phyloP scores from a whole-genome alignment of 805 yeast species.

The Phaffomyces thermotolerans region DNA sequence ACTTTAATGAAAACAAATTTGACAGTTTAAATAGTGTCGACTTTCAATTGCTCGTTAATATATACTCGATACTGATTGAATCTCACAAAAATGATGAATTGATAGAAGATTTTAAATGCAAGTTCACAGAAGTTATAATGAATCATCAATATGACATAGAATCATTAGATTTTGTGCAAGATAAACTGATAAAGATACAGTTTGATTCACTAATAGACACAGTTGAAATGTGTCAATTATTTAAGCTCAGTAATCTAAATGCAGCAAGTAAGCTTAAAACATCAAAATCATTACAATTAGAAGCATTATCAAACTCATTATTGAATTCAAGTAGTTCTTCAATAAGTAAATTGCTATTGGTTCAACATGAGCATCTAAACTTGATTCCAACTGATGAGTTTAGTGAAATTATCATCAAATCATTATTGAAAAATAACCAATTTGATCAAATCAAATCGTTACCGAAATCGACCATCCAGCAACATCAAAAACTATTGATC shows the following conservation, averaged over 20 bases:
- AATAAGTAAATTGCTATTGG: background rate
- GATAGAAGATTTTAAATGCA: background rate
- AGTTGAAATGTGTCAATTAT: background rate
- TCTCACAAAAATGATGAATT: background rate
- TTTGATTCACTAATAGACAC: background rate
- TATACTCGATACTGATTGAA: background rate
- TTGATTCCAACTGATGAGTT: background rate
- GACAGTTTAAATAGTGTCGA: background rate
- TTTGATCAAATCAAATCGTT: background rate
- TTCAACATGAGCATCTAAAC: background rate
- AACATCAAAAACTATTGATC: background rate
- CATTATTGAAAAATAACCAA: background rate
- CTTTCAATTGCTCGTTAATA: background rate
- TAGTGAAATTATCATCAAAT: background rate
- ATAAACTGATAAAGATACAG: background rate
- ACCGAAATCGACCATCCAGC: background rate
- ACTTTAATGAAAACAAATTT: conserved; percentile 2
- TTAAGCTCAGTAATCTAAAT: conserved; percentile 1
- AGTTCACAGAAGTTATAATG: background rate
- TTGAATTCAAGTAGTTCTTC: background rate
- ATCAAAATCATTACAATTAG: background rate
- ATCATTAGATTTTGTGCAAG: background rate
- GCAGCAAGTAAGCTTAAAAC: background rate
- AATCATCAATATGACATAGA: background rate
- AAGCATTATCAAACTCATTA: background rate